Base-by-base conservation (phyloP, 1,139 yeast genomes). In the Keqinozyma sinolaborantium region DNA sequence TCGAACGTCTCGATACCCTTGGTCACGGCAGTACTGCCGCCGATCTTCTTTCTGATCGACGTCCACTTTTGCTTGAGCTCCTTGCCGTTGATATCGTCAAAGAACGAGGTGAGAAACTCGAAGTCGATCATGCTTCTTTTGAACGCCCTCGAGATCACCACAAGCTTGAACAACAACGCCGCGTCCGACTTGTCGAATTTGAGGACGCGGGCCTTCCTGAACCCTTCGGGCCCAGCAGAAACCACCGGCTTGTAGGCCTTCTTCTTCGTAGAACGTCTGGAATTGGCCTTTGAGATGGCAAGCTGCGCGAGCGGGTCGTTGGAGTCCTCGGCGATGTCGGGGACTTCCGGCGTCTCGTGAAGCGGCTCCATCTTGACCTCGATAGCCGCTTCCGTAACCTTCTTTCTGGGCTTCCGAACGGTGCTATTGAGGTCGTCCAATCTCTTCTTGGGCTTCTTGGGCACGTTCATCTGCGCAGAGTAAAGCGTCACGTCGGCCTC, bases 61-160 rank as follows among this genome's bases (percentile, higher is more conserved):
- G 79, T 74, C 95, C 95, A 85, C 37, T 70, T 73, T 28, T 73
- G 69, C 33, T 65, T 66, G 11, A 79, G 68, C 1, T 66, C 58
- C 2, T 62, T 57, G 3, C 57, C 54, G 15, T 50, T 58, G 25
- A 58, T 46, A 12, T 57, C 70, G 2, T 51, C 60, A 39, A 81
- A 66, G 4, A 71, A 54, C 0, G 48, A 46, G 0, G 79, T 64
- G n/a, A 84, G 74, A 27, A 64, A 51, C 0, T 63, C 65, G 75
- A 86, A 85, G 39, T 79, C 79, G 25, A 80, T 78, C 3, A 60
- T 54, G 3, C 67, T 64, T 36, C 71, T 61, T 29, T 63, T 53
- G 38, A 73, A 60, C 1, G 85, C 63, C 40, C 82, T 71, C 14
- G 77, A 72, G n/a, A 85, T 78, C 6, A 83, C 72, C 16, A 82